Conservation (phyloP, 345 rosid species). For the Anacardium occidentale region DNA sequence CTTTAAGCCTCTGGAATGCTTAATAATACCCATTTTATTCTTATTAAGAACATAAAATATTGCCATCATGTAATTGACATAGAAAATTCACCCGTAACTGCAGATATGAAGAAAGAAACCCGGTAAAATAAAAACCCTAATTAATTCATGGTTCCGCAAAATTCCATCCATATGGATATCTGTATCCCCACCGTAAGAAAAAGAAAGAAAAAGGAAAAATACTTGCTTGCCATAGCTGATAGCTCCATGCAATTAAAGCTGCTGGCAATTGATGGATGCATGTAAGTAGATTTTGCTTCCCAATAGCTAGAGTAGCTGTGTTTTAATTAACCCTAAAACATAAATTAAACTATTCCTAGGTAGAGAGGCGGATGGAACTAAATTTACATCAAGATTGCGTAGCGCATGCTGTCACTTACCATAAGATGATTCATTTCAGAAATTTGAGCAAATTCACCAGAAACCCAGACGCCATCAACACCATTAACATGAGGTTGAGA, state of each 20-base stretch:
- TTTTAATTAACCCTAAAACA: background rate
- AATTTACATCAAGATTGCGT: constrained; percentile 81
- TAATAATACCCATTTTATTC: background rate
- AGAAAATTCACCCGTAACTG: background rate
- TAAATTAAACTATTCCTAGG: background rate
- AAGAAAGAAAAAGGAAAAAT: too few relatives aligned
- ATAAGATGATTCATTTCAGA: constrained; percentile 84
- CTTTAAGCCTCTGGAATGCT: too few relatives aligned
- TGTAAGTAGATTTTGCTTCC: too few relatives aligned
- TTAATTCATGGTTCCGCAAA: constrained; percentile 9
- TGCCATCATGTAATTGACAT: background rate
- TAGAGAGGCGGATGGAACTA: too few relatives aligned
- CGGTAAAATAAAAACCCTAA: background rate
- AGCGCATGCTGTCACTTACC: constrained; percentile 89
- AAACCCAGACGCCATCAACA: constrained; percentile 67
- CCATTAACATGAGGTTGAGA: constrained; percentile 64
- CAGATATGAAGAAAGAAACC: background rate
- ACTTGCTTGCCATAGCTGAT: too few relatives aligned
- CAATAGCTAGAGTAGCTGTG: too few relatives aligned
- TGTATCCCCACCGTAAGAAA: background rate
- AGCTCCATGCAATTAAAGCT: constrained; percentile 20
- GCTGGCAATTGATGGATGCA: too few relatives aligned
- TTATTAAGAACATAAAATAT: background rate
- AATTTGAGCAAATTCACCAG: constrained; percentile 56
- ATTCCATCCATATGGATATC: constrained; percentile 7